Evolutionary conservation across 176 grass and related monocot species (phyloP).

Genomic region (Poa annua): DNA sequence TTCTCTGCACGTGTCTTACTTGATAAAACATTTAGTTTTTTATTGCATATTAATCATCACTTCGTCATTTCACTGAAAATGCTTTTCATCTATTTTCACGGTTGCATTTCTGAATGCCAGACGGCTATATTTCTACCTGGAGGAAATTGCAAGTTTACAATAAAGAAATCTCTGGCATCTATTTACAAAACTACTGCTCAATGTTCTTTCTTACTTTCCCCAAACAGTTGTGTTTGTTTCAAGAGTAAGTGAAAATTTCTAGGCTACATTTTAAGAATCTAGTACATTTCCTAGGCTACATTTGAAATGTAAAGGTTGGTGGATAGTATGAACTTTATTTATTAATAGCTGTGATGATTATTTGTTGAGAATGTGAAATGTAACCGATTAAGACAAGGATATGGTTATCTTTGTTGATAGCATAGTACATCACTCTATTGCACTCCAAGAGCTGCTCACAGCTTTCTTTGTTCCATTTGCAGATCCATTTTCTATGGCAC

Average conservation of each 20-base stretch:
- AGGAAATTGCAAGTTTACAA: constrained; percentile 19
- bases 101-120: constrained; percentile 26
- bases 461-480: constrained; percentile 38
- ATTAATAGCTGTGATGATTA: constrained; percentile 23
- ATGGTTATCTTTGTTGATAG: constrained; percentile 21
- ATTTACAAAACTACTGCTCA: background rate
- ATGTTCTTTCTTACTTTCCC: background rate
- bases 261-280: background rate
- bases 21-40: background rate
- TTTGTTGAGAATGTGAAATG: constrained; percentile 30
- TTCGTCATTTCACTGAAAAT: background rate
- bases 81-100: background rate
- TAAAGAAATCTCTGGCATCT: constrained; percentile 15
- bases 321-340: constrained; percentile 31
- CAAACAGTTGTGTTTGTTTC: background rate
- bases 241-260: background rate
- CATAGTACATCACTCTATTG: background rate
- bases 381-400: background rate
- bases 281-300: background rate
- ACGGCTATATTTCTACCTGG: background rate
- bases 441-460: constrained; percentile 23
- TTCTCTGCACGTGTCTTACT: background rate
- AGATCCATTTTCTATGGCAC: constrained; percentile 97
- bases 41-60: background rate
- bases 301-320: background rate